Conservation (phyloP, 495 filamentous ascomycete genomes). For the Penicillium lividum region DNA sequence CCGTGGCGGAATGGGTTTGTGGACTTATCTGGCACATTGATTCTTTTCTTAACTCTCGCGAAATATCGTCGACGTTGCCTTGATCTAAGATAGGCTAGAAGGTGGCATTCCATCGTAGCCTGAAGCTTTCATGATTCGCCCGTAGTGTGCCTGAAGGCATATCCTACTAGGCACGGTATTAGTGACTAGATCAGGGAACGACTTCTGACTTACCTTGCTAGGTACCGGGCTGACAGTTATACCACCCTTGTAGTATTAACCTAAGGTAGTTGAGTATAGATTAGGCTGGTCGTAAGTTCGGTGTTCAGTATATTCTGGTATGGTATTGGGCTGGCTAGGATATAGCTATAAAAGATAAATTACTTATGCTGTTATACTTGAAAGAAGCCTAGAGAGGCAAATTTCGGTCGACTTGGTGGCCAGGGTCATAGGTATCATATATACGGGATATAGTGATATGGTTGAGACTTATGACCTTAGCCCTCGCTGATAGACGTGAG, state of each 20-base stretch:
- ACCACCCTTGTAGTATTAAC: neutral
- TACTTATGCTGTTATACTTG: neutral
- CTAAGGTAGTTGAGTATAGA: neutral
- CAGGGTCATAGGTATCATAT: neutral
- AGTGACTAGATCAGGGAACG: conserved; percentile 1
- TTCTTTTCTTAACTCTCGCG: neutral
- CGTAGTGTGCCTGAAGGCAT: neutral
- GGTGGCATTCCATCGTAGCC: neutral
- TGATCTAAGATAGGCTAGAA: neutral
- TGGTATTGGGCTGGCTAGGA: neutral
- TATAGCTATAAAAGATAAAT: neutral
- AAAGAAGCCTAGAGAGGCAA: neutral
- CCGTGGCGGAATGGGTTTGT: conserved; percentile 1
- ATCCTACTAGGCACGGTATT: conserved; percentile 5
- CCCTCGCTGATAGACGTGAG: neutral
- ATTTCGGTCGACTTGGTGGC: neutral
- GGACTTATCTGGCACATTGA: conserved; percentile 1
- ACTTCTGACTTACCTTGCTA: conserved; percentile 2
- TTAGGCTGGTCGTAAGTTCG: neutral
- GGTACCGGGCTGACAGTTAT: neutral
- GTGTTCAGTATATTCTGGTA: no score
- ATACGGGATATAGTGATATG: conserved; percentile 1
- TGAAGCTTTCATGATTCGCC: neutral
- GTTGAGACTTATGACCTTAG: neutral
- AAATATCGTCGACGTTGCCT: neutral